phyloP scores from a whole-genome alignment of 1,284 basidiomycete genomes.

The Naganishia sp. region DNA sequence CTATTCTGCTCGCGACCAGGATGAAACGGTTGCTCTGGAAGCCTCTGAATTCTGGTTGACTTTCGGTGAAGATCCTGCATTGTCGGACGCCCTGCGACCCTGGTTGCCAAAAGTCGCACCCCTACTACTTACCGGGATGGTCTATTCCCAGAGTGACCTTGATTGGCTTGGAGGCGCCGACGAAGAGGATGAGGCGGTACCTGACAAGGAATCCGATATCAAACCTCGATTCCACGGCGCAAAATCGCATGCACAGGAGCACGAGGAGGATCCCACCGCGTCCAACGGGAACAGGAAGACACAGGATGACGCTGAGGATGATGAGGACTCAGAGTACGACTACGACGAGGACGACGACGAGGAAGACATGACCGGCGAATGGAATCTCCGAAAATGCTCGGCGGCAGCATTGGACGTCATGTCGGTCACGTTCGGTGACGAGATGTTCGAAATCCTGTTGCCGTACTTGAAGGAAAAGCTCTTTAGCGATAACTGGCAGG shows the following conservation, averaged over 20 bases:
- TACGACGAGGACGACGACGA: conserved; percentile 88
- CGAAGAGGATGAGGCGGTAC: conserved; percentile 73
- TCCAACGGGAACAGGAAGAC: conserved; percentile 19
- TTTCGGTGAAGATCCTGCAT: conserved; percentile 90
- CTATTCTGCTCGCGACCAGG: conserved; percentile 88
- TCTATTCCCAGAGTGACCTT: conserved; percentile 95
- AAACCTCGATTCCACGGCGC: conserved; percentile 85
- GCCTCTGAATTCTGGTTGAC: conserved; percentile 99
- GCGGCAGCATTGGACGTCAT: conserved; percentile 97
- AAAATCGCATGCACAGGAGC: conserved; percentile 80
- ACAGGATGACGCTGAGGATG: conserved; percentile 41
- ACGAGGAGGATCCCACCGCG: conserved; percentile 56
- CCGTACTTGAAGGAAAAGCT: conserved; percentile 90
- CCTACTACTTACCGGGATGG: conserved; percentile 92
- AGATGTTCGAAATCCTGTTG: conserved; percentile 83
- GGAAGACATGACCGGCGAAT: conserved; percentile 96
- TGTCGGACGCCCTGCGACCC: conserved; percentile 80
- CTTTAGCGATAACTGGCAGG: conserved; percentile 90
- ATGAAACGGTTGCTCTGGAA: conserved; percentile 89
- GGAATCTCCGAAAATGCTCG: conserved; percentile 98
- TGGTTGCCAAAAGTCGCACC: conserved; percentile 86
- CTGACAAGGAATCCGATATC: conserved; percentile 92
- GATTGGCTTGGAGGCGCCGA: conserved; percentile 91
- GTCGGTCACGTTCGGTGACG: conserved; percentile 84
- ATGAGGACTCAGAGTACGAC: conserved; percentile 67